Evolutionary conservation across 176 grass and related monocot species (phyloP).

Genomic region (Cocos nucifera): DNA sequence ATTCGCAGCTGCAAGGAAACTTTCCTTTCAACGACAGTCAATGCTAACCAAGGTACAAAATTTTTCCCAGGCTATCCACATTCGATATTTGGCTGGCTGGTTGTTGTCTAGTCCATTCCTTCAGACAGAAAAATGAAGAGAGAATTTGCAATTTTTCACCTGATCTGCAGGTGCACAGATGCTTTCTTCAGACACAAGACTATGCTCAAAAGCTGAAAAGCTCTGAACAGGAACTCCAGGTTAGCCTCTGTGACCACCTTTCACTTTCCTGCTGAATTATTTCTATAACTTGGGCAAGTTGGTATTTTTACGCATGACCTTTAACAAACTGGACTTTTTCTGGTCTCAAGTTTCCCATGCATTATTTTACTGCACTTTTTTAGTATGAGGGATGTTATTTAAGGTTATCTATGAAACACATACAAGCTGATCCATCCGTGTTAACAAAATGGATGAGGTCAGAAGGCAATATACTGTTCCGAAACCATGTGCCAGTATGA

Average conservation of each 20-base stretch:
- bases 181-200: conserved; percentile 63
- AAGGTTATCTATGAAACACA: too few species aligned
- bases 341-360: too few species aligned
- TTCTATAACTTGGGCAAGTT: neutral
- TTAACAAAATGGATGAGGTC: too few species aligned
- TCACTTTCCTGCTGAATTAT: conserved; percentile 2
- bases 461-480: too few species aligned
- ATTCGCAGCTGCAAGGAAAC: conserved; percentile 39
- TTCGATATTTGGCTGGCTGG: too few species aligned
- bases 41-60: conserved; percentile 38
- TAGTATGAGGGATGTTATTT: too few species aligned
- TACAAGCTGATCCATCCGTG: too few species aligned
- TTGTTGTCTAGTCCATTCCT: too few species aligned
- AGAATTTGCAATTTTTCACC: neutral
- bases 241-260: conserved; percentile 1
- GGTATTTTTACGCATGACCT: neutral
- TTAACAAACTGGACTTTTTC: neutral
- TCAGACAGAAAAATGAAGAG: too few species aligned
- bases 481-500: too few species aligned
- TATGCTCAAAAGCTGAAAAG: conserved; percentile 54
- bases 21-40: conserved; percentile 54
- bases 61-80: neutral
- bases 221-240: conserved; percentile 64
- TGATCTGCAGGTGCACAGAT: conserved; percentile 48
- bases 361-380: too few species aligned